A percentile compares a stretch with the other conserved stretches of the same genome.
Conservation (phyloP, 2,329 filamentous ascomycete species). For the Aspergillus floridensis region DNA sequence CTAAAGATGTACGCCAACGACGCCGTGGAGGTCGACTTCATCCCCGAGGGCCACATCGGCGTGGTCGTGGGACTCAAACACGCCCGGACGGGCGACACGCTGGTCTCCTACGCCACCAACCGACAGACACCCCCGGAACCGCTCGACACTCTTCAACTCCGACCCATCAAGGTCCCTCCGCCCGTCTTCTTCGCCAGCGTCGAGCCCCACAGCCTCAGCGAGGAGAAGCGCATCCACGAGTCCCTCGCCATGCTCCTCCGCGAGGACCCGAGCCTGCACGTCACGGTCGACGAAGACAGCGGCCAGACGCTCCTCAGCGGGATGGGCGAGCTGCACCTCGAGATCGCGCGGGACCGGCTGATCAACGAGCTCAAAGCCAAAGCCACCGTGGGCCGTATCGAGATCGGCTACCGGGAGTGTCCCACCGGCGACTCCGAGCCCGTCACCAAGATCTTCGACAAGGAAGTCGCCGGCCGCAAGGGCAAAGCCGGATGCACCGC, state of each 20-base stretch:
- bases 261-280: conserved; percentile 89
- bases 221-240: conserved; percentile 75
- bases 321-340: conserved; percentile 94
- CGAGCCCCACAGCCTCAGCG: conserved; percentile 72
- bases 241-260: conserved; percentile 75
- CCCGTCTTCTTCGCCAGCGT: conserved; percentile 97
- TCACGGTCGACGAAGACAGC: conserved; percentile 80
- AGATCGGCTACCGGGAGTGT: conserved; percentile 92
- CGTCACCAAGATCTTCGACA: conserved; percentile 68
- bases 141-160: conserved; percentile 73
- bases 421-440: conserved; percentile 58
- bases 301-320: conserved; percentile 91
- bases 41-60: conserved; percentile 86
- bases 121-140: conserved; percentile 65
- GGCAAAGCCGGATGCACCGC: conserved; percentile 76
- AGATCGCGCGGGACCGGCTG: conserved; percentile 85
- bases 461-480: conserved; percentile 73
- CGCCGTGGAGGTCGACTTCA: conserved; percentile 76
- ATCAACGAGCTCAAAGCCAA: conserved; percentile 86
- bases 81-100: conserved; percentile 89
- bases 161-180: conserved; percentile 84
- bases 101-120: conserved; percentile 69
- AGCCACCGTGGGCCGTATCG: conserved; percentile 81
- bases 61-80: conserved; percentile 87
- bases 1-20: conserved; percentile 88